These are phyloP conservation scores for Boehmeria nivea DNA, from an alignment of 306 rosid genomes.

Conservation along the genomic window DNA sequence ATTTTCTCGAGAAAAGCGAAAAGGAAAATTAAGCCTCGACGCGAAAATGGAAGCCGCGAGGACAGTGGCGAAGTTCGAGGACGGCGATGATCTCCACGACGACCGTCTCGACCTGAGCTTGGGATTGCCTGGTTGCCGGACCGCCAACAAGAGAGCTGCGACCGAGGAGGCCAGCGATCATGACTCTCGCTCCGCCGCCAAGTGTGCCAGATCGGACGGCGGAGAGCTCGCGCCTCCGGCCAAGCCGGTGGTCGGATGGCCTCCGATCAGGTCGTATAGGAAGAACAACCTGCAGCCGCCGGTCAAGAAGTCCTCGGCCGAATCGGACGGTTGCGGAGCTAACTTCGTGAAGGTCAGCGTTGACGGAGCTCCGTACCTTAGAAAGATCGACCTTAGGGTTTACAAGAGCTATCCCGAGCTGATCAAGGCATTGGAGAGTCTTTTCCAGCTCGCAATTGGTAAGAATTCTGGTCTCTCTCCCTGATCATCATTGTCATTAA, in stretches of 20 bases:
- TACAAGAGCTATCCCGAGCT: conserved; percentile 62
- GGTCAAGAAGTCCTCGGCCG: conserved; percentile 25
- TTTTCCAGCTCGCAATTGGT: conserved; percentile 75
- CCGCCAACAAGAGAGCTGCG: conserved; percentile 50
- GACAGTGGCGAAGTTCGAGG: conserved; percentile 20
- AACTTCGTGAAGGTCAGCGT: conserved; percentile 71
- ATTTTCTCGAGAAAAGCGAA: too few species aligned
- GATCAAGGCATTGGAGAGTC: conserved; percentile 55
- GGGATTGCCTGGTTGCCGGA: conserved; percentile 52
- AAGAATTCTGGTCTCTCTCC: conserved; percentile 10
- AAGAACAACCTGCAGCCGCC: conserved; percentile 43
- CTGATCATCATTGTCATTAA: neutral
- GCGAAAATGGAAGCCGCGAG: conserved; percentile 23
- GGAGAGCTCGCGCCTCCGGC: conserved; percentile 30
- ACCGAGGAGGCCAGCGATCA: conserved; percentile 21
- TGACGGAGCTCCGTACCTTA: conserved; percentile 84
- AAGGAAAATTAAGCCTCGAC: too few species aligned
- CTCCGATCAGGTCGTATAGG: conserved; percentile 70
- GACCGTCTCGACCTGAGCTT: conserved; percentile 56
- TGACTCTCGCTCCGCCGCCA: conserved; percentile 24
- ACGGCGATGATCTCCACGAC: conserved; percentile 25
- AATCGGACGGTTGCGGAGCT: conserved; percentile 29
- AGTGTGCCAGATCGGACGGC: conserved; percentile 12
- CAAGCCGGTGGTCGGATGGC: conserved; percentile 97
- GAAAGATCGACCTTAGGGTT: conserved; percentile 68